Evolutionary conservation across 805 yeast genomes (phyloP).

Genomic region (Candida ortonii): DNA sequence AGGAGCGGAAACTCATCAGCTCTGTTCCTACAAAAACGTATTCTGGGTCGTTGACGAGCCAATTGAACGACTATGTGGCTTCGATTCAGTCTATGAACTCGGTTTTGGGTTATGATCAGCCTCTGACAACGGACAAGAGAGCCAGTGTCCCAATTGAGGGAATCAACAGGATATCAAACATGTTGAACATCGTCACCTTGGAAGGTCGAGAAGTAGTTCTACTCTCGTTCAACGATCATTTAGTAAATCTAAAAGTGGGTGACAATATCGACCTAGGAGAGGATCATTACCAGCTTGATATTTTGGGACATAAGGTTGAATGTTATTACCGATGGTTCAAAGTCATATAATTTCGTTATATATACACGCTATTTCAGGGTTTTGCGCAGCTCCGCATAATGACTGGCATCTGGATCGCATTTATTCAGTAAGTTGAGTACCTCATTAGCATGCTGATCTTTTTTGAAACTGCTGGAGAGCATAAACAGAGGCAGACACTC

Average conservation of each 20-base stretch:
- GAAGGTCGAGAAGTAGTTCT: constrained; percentile 7
- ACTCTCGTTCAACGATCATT: constrained; percentile 12
- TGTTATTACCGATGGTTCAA: constrained; percentile 24
- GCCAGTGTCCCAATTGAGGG: not conserved
- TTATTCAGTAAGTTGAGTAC: constrained; percentile 3
- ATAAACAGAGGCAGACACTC: constrained; percentile 16
- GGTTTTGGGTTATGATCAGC: constrained; percentile 16
- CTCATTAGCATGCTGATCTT: no score
- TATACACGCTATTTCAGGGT: constrained; percentile 1
- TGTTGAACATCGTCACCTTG: constrained; percentile 8
- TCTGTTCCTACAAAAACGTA: no score
- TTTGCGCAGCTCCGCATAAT: constrained; percentile 7
- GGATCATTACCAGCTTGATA: constrained; percentile 13
- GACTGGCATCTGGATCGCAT: constrained; percentile 8
- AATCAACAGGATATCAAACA: constrained; percentile 4
- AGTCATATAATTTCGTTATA: constrained; percentile 11
- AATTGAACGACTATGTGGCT: constrained; percentile 15
- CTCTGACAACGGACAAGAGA: constrained; percentile 8
- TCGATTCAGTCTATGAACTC: constrained; percentile 17
- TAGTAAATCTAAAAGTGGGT: constrained; percentile 7
- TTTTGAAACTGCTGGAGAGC: no score
- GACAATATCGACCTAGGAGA: constrained; percentile 17
- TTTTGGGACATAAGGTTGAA: constrained; percentile 3
- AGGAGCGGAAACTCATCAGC: constrained; percentile 1
- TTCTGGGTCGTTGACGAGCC: constrained; percentile 15